Percentiles rank a stretch among this genome's conserved stretches.
These are phyloP conservation scores for Elaeis guineensis DNA, from an alignment of 176 grass and related monocot genomes.

Conservation along the genomic window DNA sequence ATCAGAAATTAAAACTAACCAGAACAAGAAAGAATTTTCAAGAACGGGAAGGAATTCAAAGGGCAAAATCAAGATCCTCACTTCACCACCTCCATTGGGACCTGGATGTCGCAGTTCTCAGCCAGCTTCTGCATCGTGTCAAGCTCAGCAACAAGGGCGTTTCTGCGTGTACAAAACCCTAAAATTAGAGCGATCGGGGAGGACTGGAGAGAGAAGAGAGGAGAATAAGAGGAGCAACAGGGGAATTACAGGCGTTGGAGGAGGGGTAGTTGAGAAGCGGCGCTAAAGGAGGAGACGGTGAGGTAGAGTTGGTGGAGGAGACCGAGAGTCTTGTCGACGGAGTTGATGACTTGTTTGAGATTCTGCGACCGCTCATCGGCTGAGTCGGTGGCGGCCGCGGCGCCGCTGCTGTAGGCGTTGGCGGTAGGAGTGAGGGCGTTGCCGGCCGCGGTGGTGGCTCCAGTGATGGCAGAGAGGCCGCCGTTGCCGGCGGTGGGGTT, in stretches of 20 bases:
- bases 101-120: slow-evolving; percentile 82
- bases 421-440: not conserved
- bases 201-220: not conserved
- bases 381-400: not conserved
- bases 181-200: slow-evolving; percentile 3
- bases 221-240: not conserved
- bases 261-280: slow-evolving; percentile 69
- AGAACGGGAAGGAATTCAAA: not conserved
- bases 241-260: slow-evolving; percentile 66
- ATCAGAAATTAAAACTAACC: not conserved
- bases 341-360: slow-evolving; percentile 59
- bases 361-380: slow-evolving; percentile 65
- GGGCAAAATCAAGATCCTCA: slow-evolving; percentile 17
- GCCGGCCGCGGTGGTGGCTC: slow-evolving; percentile 6
- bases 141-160: slow-evolving; percentile 71
- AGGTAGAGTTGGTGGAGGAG: slow-evolving; percentile 92
- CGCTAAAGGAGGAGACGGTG: slow-evolving; percentile 87
- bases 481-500: slow-evolving; percentile 18
- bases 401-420: not conserved
- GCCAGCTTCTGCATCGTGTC: slow-evolving; percentile 92
- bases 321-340: slow-evolving; percentile 87
- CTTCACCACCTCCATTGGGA: slow-evolving; percentile 96
- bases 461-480: slow-evolving; percentile 2
- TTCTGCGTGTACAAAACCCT: slow-evolving; percentile 24
- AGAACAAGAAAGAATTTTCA: not conserved